Percentiles rank a stretch among this genome's conserved stretches.
phyloP scores from a whole-genome alignment of 2,329 filamentous ascomycete genomes.

The Zalaria obscura region DNA sequence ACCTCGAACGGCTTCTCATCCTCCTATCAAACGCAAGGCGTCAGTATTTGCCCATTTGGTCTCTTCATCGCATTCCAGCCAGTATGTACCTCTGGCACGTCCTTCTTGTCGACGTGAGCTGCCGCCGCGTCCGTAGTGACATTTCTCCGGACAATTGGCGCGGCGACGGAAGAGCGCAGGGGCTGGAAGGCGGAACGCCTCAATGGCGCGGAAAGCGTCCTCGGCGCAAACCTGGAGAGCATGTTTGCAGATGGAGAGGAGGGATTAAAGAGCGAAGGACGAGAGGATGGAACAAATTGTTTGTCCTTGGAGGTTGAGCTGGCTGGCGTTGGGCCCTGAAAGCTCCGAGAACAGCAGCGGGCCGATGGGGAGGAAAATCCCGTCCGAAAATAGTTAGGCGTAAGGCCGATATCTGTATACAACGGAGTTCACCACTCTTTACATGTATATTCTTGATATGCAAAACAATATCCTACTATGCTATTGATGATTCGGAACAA shows the following conservation, averaged over 20 bases:
- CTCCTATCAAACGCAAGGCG: conserved; percentile 41
- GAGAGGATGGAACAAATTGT: neutral
- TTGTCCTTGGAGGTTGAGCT: neutral
- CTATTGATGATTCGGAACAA: too few relatives aligned
- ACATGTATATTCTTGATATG: too few relatives aligned
- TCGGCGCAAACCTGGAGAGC: conserved; percentile 22
- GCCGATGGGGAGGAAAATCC: too few relatives aligned
- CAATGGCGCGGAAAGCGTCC: conserved; percentile 18
- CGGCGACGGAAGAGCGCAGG: conserved; percentile 27
- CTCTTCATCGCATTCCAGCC: conserved; percentile 1
- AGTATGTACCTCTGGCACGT: conserved; percentile 48
- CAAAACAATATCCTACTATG: too few relatives aligned
- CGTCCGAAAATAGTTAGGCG: too few relatives aligned
- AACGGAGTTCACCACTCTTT: too few relatives aligned
- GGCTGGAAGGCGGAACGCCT: conserved; percentile 17
- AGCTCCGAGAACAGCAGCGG: too few relatives aligned
- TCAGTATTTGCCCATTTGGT: neutral
- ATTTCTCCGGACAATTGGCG: conserved; percentile 45
- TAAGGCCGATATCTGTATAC: too few relatives aligned
- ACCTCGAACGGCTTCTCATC: conserved; percentile 90
- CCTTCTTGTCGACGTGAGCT: conserved; percentile 69
- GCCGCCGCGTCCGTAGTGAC: conserved; percentile 95
- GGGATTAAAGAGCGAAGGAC: neutral
- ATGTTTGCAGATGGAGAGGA: conserved; percentile 13
- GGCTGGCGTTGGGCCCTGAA: conserved; percentile 1